These are phyloP conservation scores for Zarea fungicola DNA, from an alignment of 2,329 filamentous ascomycete genomes.

Conservation along the genomic window DNA sequence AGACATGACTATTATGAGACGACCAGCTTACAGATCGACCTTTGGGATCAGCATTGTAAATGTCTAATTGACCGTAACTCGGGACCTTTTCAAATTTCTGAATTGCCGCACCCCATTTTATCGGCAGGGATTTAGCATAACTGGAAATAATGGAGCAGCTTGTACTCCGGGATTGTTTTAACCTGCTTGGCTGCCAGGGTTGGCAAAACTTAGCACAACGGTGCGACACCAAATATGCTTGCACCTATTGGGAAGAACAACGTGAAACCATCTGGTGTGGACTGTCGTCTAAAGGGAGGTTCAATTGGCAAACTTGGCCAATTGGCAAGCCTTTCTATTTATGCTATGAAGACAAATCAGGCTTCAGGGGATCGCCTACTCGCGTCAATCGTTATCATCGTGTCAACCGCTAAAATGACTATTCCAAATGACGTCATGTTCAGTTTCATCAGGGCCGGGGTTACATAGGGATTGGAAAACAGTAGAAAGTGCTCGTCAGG, in stretches of 20 bases:
- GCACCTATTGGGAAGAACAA: background rate
- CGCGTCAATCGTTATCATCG: background rate
- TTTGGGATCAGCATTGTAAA: background rate
- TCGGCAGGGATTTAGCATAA: background rate
- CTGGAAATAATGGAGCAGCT: background rate
- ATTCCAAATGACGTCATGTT: background rate
- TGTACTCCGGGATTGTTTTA: too few relatives aligned
- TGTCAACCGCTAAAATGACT: slow-evolving; percentile 1
- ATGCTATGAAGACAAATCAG: slow-evolving; percentile 1
- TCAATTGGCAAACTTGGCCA: background rate
- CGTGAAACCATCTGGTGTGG: background rate
- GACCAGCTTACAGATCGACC: background rate
- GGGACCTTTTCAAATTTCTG: background rate
- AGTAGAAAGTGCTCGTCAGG: background rate
- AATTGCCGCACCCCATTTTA: background rate
- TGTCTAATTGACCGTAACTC: background rate
- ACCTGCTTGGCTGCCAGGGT: too few relatives aligned
- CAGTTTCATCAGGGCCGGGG: background rate
- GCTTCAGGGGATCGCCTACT: background rate
- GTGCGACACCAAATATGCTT: background rate
- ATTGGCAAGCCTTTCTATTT: background rate
- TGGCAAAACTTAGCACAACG: too few relatives aligned
- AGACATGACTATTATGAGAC: too few relatives aligned
- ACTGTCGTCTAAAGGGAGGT: background rate
- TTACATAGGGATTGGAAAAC: background rate